Evolutionary conservation across 371 early-diverging fungal species (phyloP).

Genomic region (Blakeslea trispora): DNA sequence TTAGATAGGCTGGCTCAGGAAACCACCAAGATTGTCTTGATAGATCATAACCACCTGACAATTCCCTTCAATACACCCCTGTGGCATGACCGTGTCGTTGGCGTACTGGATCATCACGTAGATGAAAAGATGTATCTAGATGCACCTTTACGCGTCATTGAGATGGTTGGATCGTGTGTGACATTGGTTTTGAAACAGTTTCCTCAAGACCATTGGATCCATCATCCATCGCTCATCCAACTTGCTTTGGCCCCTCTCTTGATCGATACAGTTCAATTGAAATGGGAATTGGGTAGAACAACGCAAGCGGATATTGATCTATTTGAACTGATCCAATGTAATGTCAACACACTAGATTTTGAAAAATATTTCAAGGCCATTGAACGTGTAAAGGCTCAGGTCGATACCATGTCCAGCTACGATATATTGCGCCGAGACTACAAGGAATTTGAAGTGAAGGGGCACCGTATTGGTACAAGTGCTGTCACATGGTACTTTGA

Average conservation of each 20-base stretch:
- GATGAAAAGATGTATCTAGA: conserved; percentile 59
- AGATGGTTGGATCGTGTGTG: conserved; percentile 66
- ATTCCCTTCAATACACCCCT: conserved; percentile 33
- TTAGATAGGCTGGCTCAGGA: conserved; percentile 10
- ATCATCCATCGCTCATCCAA: conserved; percentile 26
- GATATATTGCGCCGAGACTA: conserved; percentile 79
- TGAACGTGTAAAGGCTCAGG: conserved; percentile 57
- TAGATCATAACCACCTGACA: conserved; percentile 68
- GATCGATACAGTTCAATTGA: conserved; percentile 70
- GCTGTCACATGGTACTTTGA: conserved; percentile 61
- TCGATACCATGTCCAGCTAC: conserved; percentile 47
- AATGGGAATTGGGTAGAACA: conserved; percentile 55
- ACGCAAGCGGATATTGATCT: conserved; percentile 56
- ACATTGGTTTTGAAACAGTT: conserved; percentile 54
- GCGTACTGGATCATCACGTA: conserved; percentile 75
- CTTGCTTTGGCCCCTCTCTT: conserved; percentile 67
- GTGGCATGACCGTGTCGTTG: conserved; percentile 44
- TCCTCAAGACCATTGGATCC: conserved; percentile 12
- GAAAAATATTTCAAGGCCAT: conserved; percentile 48
- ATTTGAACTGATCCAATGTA: conserved; percentile 26
- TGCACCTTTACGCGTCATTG: conserved; percentile 45
- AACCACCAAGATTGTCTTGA: conserved; percentile 42
- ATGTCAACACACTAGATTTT: not conserved
- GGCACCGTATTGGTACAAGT: conserved; percentile 63
- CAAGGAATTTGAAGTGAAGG: conserved; percentile 62